Evolutionary conservation across 257 asterid species (phyloP).

Genomic region (Solanum paucissectum): DNA sequence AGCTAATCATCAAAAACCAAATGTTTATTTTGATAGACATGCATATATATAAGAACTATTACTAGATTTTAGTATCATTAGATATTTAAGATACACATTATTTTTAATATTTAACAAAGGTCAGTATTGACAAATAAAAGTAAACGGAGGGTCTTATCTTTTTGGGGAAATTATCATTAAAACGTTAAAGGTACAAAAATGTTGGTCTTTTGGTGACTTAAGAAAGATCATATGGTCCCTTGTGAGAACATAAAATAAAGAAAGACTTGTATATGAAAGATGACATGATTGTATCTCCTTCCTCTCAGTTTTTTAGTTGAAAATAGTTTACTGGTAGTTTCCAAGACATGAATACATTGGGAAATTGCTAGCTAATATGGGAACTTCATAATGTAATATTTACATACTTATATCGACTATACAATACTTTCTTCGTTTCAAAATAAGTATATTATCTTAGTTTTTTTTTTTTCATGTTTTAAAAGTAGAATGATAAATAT

Average conservation of each 20-base stretch:
- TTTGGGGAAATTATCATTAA: not conserved
- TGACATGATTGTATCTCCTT: not conserved
- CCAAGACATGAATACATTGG: conserved; percentile 5
- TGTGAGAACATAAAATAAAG: not conserved
- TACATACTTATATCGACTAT: not conserved
- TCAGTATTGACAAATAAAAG: not conserved
- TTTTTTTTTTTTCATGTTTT: too few relatives aligned
- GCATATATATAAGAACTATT: too few relatives aligned
- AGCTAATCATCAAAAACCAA: not conserved
- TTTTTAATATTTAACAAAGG: not conserved
- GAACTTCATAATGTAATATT: not conserved
- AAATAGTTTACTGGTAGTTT: not conserved
- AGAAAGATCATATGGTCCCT: not conserved
- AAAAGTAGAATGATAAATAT: too few relatives aligned
- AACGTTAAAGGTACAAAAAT: not conserved
- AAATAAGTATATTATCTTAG: too few relatives aligned
- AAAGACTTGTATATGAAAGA: not conserved
- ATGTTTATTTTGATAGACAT: not conserved
- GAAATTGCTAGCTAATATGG: not conserved
- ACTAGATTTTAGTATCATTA: not conserved
- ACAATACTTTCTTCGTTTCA: not conserved
- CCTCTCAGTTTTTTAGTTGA: not conserved
- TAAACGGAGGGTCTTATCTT: not conserved
- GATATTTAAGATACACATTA: not conserved
- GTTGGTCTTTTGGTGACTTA: not conserved